A percentile compares a stretch with the other conserved stretches of the same genome.
These are phyloP conservation scores for Thraustochytrium sp. DNA, from an alignment of 352 stramenopile species.

Conservation along the genomic window DNA sequence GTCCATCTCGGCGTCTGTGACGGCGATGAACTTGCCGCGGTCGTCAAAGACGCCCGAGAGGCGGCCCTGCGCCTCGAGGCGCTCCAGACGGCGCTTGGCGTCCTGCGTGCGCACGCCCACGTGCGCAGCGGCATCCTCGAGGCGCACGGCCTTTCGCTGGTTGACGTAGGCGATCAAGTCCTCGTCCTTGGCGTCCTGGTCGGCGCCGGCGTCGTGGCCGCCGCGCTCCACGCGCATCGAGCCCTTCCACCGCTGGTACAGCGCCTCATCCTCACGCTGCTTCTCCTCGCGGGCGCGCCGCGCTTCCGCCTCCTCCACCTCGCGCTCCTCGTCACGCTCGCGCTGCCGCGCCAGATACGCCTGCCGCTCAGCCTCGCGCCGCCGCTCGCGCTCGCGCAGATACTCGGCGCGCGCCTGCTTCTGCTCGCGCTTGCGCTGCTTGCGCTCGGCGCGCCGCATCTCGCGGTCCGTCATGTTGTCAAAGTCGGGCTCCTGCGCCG, in stretches of 20 bases:
- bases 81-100: not conserved
- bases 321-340: not conserved
- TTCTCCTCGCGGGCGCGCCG: not conserved
- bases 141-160: not conserved
- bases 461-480: slow-evolving; percentile 1
- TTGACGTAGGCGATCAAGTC: not conserved
- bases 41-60: slow-evolving; percentile 26
- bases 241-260: not conserved
- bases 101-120: not conserved
- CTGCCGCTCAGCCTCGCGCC: not conserved
- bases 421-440: slow-evolving; percentile 3
- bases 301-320: not conserved
- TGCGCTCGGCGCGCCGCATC: not conserved
- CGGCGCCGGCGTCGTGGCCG: not conserved
- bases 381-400: not conserved
- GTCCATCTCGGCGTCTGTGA: not conserved
- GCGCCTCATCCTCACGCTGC: not conserved
- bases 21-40: slow-evolving; percentile 3
- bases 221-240: not conserved
- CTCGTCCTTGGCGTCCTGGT: not conserved
- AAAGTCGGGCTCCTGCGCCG: not conserved
- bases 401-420: not conserved
- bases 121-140: not conserved
- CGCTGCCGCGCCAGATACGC: not conserved
- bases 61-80: not conserved